A percentile compares a stretch with the other conserved stretches of the same genome.
These are phyloP conservation scores for Zymoseptoria passerinii DNA, from an alignment of 2,329 filamentous ascomycete species.

Conservation along the genomic window DNA sequence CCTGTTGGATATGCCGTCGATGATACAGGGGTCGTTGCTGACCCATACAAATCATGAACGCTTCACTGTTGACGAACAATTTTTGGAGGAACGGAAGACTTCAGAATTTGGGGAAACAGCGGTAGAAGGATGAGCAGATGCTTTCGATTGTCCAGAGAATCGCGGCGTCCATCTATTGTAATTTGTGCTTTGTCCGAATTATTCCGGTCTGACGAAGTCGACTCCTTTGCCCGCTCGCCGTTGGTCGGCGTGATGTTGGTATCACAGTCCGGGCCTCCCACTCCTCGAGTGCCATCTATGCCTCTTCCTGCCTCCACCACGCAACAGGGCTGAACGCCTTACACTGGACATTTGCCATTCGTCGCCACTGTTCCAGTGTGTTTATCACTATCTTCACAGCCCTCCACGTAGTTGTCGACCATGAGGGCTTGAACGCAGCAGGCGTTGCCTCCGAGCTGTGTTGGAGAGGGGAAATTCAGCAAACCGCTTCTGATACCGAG, in stretches of 20 bases:
- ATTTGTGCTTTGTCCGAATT: neutral
- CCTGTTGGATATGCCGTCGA: neutral
- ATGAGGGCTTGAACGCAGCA: neutral
- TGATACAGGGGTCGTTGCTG: neutral
- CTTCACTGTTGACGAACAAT: neutral
- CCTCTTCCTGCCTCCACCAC: neutral
- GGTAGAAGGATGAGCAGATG: constrained; percentile 2
- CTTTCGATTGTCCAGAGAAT: neutral
- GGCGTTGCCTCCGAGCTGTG: neutral
- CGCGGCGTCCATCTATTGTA: neutral
- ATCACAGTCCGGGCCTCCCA: neutral
- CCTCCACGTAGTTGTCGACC: neutral
- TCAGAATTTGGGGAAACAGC: neutral
- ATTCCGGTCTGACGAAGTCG: neutral
- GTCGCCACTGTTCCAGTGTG: neutral
- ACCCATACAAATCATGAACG: neutral
- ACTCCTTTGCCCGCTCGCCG: neutral
- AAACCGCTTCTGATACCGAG: neutral
- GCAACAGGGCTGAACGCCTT: neutral
- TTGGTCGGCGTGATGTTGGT: neutral
- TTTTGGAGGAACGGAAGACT: neutral
- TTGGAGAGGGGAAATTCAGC: neutral
- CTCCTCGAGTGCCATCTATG: neutral
- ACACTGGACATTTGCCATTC: neutral
- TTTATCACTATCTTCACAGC: neutral